A percentile compares a stretch with the other conserved stretches of the same genome.
Conservation (phyloP, 305 asterid species). For the Solanum hybrid region DNA sequence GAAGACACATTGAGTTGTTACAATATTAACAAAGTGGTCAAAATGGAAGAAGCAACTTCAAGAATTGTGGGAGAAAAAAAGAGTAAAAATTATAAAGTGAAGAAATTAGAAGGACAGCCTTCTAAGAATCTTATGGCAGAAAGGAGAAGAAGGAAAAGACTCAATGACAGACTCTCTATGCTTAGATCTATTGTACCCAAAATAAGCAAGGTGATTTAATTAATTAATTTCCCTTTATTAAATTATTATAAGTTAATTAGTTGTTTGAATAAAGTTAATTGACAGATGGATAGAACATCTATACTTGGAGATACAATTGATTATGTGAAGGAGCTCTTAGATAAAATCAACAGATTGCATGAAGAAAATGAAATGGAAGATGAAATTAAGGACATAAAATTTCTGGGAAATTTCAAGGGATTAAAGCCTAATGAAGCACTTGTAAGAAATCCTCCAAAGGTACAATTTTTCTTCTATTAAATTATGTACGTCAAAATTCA, state of each 20-base stretch:
- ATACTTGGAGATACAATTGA: constrained; percentile 83
- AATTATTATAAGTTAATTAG: neutral
- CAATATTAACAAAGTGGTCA: constrained; percentile 11
- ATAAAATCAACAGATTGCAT: constrained; percentile 42
- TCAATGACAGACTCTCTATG: constrained; percentile 85
- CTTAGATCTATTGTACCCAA: constrained; percentile 85
- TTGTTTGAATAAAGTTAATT: neutral
- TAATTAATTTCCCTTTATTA: neutral
- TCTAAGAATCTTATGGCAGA: constrained; percentile 93
- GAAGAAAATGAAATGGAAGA: constrained; percentile 24
- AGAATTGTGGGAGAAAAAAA: constrained; percentile 18
- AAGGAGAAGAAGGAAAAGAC: constrained; percentile 65
- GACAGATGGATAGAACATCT: constrained; percentile 86
- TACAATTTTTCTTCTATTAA: neutral
- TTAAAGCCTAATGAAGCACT: constrained; percentile 36
- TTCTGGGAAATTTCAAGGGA: constrained; percentile 25
- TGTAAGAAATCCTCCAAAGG: constrained; percentile 59
- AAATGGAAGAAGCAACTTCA: constrained; percentile 5
- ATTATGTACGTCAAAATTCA: neutral
- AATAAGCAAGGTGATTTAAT: constrained; percentile 63
- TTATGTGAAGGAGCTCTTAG: constrained; percentile 64
- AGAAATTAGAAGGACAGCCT: constrained; percentile 52
- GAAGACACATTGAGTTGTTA: neutral
- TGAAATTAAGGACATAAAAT: constrained; percentile 11
- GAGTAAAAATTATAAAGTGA: constrained; percentile 30